phyloP scores from a whole-genome alignment of 2,329 filamentous ascomycete species.

The Cladophialophora yegresii region DNA sequence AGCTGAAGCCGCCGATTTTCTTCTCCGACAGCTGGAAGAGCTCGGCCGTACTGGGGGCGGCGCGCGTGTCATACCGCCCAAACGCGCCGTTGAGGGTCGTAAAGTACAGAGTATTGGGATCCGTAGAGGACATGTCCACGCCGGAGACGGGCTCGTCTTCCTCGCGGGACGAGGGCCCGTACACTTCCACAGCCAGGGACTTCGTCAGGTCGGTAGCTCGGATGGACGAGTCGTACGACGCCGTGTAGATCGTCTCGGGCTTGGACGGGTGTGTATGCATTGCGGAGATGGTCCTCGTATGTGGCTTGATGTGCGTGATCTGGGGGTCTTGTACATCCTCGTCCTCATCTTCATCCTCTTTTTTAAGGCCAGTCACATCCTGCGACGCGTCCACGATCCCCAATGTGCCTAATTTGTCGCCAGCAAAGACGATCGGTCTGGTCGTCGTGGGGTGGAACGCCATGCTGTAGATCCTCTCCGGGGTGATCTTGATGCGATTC shows the following conservation, averaged over 20 bases:
- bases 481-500: constrained; percentile 88
- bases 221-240: constrained; percentile 91
- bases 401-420: constrained; percentile 88
- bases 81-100: constrained; percentile 81
- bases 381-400: constrained; percentile 90
- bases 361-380: constrained; percentile 45
- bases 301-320: constrained; percentile 88
- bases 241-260: constrained; percentile 73
- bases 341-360: constrained; percentile 60
- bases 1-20: constrained; percentile 91
- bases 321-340: constrained; percentile 70
- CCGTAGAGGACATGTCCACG: constrained; percentile 71
- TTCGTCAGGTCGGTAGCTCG: constrained; percentile 81
- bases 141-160: constrained; percentile 80
- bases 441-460: constrained; percentile 83
- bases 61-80: constrained; percentile 76
- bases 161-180: constrained; percentile 68
- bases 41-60: constrained; percentile 58
- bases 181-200: constrained; percentile 77
- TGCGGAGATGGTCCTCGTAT: constrained; percentile 82
- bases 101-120: constrained; percentile 78
- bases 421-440: constrained; percentile 87
- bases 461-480: constrained; percentile 82
- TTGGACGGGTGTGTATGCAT: constrained; percentile 77
- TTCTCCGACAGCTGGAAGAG: constrained; percentile 80